These are phyloP conservation scores for Citrullus mucosospermus DNA, from an alignment of 306 rosid species.

Conservation along the genomic window DNA sequence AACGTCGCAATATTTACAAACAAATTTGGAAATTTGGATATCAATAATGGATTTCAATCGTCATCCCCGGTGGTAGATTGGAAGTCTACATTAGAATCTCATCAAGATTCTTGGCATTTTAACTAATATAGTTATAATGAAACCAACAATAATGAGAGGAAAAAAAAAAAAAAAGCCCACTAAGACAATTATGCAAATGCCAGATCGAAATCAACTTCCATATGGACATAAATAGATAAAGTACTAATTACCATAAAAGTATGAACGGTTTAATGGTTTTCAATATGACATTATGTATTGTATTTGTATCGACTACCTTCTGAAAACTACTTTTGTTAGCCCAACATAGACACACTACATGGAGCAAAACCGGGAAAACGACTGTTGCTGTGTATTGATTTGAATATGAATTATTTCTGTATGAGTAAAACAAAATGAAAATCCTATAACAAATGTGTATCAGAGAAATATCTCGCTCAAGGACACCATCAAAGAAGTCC, in stretches of 20 bases:
- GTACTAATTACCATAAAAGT: background rate
- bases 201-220: too few species aligned
- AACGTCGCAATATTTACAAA: too few species aligned
- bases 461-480: background rate
- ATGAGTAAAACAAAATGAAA: background rate
- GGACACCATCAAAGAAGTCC: background rate
- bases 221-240: too few species aligned
- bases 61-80: background rate
- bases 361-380: background rate
- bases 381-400: background rate
- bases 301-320: background rate
- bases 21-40: too few species aligned
- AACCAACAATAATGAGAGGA: too few species aligned
- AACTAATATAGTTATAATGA: background rate
- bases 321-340: background rate
- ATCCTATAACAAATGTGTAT: background rate
- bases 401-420: conserved; percentile 1
- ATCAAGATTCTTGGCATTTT: background rate
- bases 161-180: too few species aligned
- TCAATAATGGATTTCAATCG: background rate
- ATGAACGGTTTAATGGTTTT: too few species aligned
- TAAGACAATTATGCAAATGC: too few species aligned
- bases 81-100: background rate
- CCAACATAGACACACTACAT: background rate
- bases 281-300: background rate